These are phyloP conservation scores for Puccinia sorghi DNA, from an alignment of 1,284 basidiomycete genomes.

Conservation along the genomic window DNA sequence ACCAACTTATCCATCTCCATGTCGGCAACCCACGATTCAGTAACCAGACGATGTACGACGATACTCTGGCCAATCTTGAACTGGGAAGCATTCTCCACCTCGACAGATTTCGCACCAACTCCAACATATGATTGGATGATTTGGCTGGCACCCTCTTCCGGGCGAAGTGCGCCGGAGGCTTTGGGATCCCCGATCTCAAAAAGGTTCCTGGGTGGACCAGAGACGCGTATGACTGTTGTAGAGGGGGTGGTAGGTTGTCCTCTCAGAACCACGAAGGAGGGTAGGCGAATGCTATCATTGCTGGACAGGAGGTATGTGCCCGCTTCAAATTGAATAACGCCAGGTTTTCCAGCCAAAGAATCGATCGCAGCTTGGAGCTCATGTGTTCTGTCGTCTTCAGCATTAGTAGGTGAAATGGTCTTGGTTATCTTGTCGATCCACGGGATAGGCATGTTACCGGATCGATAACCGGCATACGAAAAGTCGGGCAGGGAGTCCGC, in stretches of 20 bases:
- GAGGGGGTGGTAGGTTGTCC: conserved; percentile 37
- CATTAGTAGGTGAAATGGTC: conserved; percentile 33
- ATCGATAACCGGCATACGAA: conserved; percentile 43
- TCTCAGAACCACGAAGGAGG: conserved; percentile 32
- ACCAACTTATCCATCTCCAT: conserved; percentile 35
- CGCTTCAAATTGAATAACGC: conserved; percentile 32
- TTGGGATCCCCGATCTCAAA: conserved; percentile 37
- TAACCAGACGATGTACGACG: conserved; percentile 27
- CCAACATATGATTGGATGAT: conserved; percentile 34
- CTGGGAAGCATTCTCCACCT: conserved; percentile 17
- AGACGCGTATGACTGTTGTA: conserved; percentile 32
- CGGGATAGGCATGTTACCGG: conserved; percentile 38
- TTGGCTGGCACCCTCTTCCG: conserved; percentile 21
- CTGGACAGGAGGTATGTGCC: conserved; percentile 36
- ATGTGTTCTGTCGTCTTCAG: conserved; percentile 34
- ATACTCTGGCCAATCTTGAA: conserved; percentile 48
- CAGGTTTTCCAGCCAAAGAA: conserved; percentile 23
- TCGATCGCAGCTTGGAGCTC: conserved; percentile 46
- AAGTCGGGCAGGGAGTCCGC: conserved; percentile 39
- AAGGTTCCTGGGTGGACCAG: conserved; percentile 37
- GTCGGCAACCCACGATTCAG: conserved; percentile 34
- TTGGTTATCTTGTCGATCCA: conserved; percentile 1
- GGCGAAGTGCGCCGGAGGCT: background rate
- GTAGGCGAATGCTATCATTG: conserved; percentile 18
- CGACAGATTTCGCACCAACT: conserved; percentile 18